Base-by-base conservation (phyloP, 352 stramenopile species). In the Hyaloperonospora brassicae region DNA sequence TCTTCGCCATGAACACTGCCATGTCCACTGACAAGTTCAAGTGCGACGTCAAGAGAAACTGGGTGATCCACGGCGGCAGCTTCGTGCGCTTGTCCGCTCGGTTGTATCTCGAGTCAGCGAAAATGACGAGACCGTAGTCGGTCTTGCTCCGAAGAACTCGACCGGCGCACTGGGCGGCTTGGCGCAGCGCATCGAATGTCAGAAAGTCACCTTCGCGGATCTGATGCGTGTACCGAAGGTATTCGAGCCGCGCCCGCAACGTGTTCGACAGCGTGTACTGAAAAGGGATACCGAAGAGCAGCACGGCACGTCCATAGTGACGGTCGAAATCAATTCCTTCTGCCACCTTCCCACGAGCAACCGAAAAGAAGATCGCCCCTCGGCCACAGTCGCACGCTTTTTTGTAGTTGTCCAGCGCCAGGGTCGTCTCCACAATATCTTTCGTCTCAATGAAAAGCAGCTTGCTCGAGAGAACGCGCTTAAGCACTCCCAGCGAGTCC, bases 361-460 rank as follows among this genome's bases (percentile, higher is more conserved):
- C 93, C 1, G 96, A 99, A 47, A 99, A 86, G 75, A 31, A 31
- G 7, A 31, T 31, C 7, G 27, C 27, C 7, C 27, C 27, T 7
- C 27, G 27, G 3, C 27, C 97, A 48, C 81, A 90, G 34, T 93
- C 82, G 64, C 97, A 99, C 0, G 97, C 97, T 51, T 96, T 91
- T 58, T 97, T 95, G 81, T 97, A 99, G 66, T 99, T 99, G 59
- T 99, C 93, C 21, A 99, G 75, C 12, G 97, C 96, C 30, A 99
- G 68, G 12, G 96, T 99, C 21, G 96, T 99, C 73, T 99, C 97
- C 23, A 99, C 95, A 48, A 99, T 97, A 73, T 99, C 97, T 55
- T 98, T 99, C 8, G 96, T 99, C 76, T 99, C 97, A 41, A 99
- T 98, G 56, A 99, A 99, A 9, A 99, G 71, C 14, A 99, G 68